Evolutionary conservation across 1,284 basidiomycete genomes (phyloP).

Genomic region (Pseudozyma tsukubaensis): DNA sequence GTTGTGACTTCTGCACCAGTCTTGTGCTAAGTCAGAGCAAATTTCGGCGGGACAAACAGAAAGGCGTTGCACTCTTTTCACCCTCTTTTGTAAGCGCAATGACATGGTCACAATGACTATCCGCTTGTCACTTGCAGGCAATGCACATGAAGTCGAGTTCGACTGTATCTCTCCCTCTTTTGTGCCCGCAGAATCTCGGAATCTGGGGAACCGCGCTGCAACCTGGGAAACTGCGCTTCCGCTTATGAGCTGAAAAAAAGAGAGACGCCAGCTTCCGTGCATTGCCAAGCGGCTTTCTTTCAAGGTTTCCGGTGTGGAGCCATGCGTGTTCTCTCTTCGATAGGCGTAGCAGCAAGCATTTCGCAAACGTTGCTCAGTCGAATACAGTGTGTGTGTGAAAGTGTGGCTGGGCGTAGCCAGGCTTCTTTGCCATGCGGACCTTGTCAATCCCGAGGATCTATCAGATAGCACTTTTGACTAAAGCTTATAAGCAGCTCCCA

Average conservation of each 20-base stretch:
- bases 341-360: too few species aligned
- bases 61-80: background rate
- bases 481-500: background rate
- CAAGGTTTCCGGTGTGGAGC: background rate
- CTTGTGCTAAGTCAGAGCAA: background rate
- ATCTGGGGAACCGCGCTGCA: slow-evolving; percentile 14
- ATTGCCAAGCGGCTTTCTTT: slow-evolving; percentile 2
- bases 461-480: too few species aligned
- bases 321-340: background rate
- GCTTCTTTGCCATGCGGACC: too few species aligned
- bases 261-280: slow-evolving; percentile 13
- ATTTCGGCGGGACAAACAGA: slow-evolving; percentile 29
- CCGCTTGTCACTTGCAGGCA: slow-evolving; percentile 2
- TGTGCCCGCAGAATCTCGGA: background rate
- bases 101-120: background rate
- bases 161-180: slow-evolving; percentile 6
- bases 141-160: slow-evolving; percentile 26
- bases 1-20: background rate
- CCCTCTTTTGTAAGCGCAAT: background rate
- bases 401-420: too few species aligned
- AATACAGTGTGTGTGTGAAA: too few species aligned
- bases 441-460: too few species aligned
- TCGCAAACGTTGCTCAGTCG: too few species aligned
- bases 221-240: slow-evolving; percentile 12
- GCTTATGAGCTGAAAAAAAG: slow-evolving; percentile 24